Evolutionary conservation across 192 early-diverging fungal species (phyloP).

Genomic region (Linnemannia elongata): DNA sequence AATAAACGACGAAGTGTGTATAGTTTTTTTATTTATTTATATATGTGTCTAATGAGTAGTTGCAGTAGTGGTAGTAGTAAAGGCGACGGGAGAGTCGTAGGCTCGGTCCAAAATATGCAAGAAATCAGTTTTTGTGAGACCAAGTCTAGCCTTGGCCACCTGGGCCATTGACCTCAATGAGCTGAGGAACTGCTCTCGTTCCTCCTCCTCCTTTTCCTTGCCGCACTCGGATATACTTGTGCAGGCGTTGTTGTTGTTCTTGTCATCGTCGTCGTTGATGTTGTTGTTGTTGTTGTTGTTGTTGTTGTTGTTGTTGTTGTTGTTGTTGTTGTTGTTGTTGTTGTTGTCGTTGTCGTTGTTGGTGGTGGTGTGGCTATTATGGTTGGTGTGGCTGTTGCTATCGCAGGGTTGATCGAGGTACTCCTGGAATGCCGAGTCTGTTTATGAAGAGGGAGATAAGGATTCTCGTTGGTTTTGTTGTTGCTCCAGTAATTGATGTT

Average conservation of each 20-base stretch:
- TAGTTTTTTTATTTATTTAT: background rate
- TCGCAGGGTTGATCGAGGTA: background rate
- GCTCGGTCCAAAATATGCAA: background rate
- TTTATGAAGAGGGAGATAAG: constrained; percentile 2
- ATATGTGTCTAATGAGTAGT: background rate
- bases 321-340: background rate
- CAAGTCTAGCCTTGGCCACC: background rate
- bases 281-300: background rate
- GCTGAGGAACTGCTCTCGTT: background rate
- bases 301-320: background rate
- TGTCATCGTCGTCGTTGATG: background rate
- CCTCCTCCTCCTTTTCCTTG: background rate
- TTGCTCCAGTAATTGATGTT: background rate
- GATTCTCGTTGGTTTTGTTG: background rate
- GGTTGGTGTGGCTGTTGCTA: background rate
- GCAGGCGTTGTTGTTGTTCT: background rate
- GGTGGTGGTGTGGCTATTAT: background rate
- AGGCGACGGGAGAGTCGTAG: background rate
- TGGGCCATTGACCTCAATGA: background rate
- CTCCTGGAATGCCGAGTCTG: constrained; percentile 5
- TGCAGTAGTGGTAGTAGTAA: too few relatives aligned
- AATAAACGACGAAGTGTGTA: background rate
- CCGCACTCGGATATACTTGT: background rate
- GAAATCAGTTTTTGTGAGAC: background rate
- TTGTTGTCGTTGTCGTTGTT: background rate